phyloP scores from a whole-genome alignment of 331 rosid species.

The Pyracantha coccinea region DNA sequence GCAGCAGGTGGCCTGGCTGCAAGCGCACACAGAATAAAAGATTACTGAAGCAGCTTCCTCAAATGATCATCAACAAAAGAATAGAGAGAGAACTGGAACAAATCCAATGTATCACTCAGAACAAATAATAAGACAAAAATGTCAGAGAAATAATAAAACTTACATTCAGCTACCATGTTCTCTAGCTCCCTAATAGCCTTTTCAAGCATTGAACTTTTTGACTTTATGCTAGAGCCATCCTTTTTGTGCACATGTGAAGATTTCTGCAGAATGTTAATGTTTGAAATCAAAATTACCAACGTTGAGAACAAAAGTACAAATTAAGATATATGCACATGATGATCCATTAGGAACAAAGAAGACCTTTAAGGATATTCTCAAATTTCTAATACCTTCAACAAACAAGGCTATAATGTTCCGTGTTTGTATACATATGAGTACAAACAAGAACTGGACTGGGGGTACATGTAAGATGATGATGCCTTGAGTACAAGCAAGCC shows the following conservation, averaged over 20 bases:
- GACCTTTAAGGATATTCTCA: neutral
- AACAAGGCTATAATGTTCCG: neutral
- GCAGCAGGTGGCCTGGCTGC: slow-evolving; percentile 91
- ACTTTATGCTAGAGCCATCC: slow-evolving; percentile 76
- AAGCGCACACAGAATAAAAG: slow-evolving; percentile 21
- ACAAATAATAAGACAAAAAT: slow-evolving; percentile 1
- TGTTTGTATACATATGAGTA: neutral
- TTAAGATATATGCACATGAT: neutral
- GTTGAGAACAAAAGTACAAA: neutral
- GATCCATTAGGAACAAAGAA: neutral
- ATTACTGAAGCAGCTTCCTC: slow-evolving; percentile 7
- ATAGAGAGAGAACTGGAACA: neutral
- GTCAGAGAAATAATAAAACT: slow-evolving; percentile 23
- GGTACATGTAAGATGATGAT: neutral
- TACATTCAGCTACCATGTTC: slow-evolving; percentile 96
- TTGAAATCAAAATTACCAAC: slow-evolving; percentile 11
- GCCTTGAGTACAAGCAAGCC: neutral
- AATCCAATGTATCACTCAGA: neutral
- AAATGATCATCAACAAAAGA: slow-evolving; percentile 7
- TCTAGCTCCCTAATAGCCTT: slow-evolving; percentile 88
- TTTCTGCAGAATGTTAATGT: slow-evolving; percentile 52
- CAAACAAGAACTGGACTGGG: neutral
- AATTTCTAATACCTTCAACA: neutral
- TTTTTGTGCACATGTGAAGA: slow-evolving; percentile 46
- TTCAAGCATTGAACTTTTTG: slow-evolving; percentile 84